Evolutionary conservation across 768 basidiomycete species (phyloP).

Genomic region (Antrodiella citrinella): DNA sequence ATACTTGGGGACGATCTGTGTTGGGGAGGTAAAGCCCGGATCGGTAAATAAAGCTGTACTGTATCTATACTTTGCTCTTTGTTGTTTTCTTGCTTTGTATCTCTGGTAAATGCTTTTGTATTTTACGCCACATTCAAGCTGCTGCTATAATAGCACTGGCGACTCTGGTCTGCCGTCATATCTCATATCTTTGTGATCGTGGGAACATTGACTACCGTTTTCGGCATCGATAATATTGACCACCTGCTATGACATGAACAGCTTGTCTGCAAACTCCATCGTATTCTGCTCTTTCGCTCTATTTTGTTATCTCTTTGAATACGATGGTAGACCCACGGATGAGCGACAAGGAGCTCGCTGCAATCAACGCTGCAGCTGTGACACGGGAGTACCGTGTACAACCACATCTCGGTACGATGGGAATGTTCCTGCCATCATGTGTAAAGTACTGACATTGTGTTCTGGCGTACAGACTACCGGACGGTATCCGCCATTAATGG

Average conservation of each 20-base stretch:
- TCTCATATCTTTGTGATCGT: too few relatives aligned
- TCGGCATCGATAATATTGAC: neutral
- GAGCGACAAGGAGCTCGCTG: constrained; percentile 65
- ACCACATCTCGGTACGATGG: constrained; percentile 70
- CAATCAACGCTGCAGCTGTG: constrained; percentile 83
- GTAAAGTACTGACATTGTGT: neutral
- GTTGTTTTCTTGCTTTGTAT: too few relatives aligned
- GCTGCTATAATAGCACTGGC: too few relatives aligned
- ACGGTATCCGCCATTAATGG: constrained; percentile 99
- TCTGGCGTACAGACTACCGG: constrained; percentile 65
- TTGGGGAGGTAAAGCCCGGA: too few relatives aligned
- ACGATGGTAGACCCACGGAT: constrained; percentile 49
- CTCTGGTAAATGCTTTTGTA: too few relatives aligned
- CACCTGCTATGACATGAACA: neutral
- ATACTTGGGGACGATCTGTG: too few relatives aligned
- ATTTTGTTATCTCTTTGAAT: constrained; percentile 11
- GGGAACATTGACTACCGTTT: neutral
- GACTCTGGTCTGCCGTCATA: too few relatives aligned
- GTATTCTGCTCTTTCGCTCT: neutral
- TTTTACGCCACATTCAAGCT: too few relatives aligned
- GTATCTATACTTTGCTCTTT: too few relatives aligned
- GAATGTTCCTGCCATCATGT: neutral
- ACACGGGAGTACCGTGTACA: constrained; percentile 84
- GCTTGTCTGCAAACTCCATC: neutral
- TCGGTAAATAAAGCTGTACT: too few relatives aligned